Conservation (phyloP, 2,329 filamentous ascomycete species). For the Penicillium verrucosum region DNA sequence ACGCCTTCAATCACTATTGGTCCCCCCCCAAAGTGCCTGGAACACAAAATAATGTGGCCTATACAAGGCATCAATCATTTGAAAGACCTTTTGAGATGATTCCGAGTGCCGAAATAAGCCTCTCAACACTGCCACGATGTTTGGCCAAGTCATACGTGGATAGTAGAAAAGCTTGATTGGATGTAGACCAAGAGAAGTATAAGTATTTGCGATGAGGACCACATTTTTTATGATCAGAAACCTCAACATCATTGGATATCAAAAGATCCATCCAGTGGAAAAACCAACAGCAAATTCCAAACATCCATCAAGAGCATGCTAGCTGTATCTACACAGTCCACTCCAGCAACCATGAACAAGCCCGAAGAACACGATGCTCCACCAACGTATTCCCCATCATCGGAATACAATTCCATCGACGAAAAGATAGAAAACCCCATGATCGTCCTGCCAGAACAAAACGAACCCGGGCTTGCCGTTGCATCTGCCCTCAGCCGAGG, state of each 20-base stretch:
- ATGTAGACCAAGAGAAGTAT: neutral
- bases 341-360: neutral
- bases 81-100: neutral
- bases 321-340: neutral
- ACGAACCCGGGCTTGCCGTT: slow-evolving; percentile 19
- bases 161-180: neutral
- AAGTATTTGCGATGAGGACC: neutral
- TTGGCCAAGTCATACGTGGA: neutral
- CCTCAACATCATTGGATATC: neutral
- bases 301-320: neutral
- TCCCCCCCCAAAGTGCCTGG: neutral
- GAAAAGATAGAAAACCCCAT: slow-evolving; percentile 11
- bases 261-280: neutral
- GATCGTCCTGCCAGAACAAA: slow-evolving; percentile 12
- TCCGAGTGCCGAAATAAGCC: neutral
- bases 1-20: neutral
- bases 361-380: neutral
- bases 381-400: slow-evolving; percentile 10
- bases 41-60: neutral
- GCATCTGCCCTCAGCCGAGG: slow-evolving; percentile 24
- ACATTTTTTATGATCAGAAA: neutral
- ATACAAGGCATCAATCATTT: neutral
- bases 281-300: neutral
- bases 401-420: neutral
- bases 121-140: neutral